Percentiles rank a stretch among this genome's conserved stretches.
phyloP scores from a whole-genome alignment of 2,329 filamentous ascomycete species.

The Ophiocordyceps polyrhachis-furcata region DNA sequence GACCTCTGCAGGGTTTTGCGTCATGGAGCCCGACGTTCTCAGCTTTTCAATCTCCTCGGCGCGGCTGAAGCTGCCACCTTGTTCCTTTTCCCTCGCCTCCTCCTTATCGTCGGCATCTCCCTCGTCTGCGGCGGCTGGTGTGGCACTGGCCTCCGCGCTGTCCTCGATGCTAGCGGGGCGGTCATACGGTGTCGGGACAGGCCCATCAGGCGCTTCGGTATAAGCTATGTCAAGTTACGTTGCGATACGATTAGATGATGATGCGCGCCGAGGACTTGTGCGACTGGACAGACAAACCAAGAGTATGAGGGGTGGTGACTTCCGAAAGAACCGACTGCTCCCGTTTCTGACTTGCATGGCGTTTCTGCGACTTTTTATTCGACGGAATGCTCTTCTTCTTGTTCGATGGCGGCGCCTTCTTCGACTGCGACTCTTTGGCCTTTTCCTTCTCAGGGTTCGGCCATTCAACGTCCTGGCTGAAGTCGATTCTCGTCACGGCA shows the following conservation, averaged over 20 bases:
- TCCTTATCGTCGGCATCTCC: constrained; percentile 36
- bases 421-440: constrained; percentile 57
- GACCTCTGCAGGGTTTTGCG: constrained; percentile 93
- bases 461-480: constrained; percentile 88
- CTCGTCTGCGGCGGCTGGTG: constrained; percentile 27
- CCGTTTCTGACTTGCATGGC: constrained; percentile 26
- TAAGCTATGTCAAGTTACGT: constrained; percentile 23
- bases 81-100: constrained; percentile 26
- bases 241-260: background rate
- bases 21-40: constrained; percentile 90
- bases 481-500: constrained; percentile 61
- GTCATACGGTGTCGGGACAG: constrained; percentile 18
- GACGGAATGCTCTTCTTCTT: constrained; percentile 36
- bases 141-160: constrained; percentile 24
- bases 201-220: constrained; percentile 25
- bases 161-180: constrained; percentile 6
- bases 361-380: constrained; percentile 40
- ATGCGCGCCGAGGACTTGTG: background rate
- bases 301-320: constrained; percentile 32
- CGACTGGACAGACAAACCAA: constrained; percentile 13
- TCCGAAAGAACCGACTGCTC: constrained; percentile 37
- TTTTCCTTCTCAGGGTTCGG: constrained; percentile 75
- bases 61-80: constrained; percentile 43
- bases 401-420: constrained; percentile 38
- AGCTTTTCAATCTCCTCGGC: constrained; percentile 95